phyloP scores from a whole-genome alignment of 1,284 basidiomycete species.

The Ganoderma sinense region DNA sequence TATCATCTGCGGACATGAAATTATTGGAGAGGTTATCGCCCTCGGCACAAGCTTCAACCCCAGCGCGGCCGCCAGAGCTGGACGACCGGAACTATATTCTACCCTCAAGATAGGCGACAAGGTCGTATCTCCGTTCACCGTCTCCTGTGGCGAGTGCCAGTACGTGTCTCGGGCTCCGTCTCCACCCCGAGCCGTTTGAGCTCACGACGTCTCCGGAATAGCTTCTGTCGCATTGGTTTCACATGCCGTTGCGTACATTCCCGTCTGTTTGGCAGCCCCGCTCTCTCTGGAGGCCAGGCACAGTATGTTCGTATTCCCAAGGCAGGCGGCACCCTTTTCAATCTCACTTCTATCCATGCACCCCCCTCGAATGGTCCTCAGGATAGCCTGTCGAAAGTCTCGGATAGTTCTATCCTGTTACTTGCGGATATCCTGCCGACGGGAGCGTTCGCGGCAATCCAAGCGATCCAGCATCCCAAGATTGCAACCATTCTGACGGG shows the following conservation, averaged over 20 bases:
- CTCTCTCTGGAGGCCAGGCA: conserved; percentile 85
- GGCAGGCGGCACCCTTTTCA: conserved; percentile 83
- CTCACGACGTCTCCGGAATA: conserved; percentile 40
- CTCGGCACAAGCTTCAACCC: conserved; percentile 70
- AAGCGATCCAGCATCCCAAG: conserved; percentile 78
- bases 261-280: conserved; percentile 75
- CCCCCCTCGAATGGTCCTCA: conserved; percentile 36
- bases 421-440: conserved; percentile 82
- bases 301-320: conserved; percentile 86
- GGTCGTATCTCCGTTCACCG: conserved; percentile 89
- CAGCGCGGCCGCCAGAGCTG: conserved; percentile 38
- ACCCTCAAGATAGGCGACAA: conserved; percentile 81
- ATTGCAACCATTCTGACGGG: conserved; percentile 62
- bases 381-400: conserved; percentile 20
- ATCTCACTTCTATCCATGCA: conserved; percentile 56
- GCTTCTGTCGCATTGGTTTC: conserved; percentile 79
- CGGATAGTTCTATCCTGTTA: conserved; percentile 28
- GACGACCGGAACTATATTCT: conserved; percentile 68
- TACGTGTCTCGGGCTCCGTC: conserved; percentile 45
- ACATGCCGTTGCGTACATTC: conserved; percentile 80
- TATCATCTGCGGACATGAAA: conserved; percentile 82
- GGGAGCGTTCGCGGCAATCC: conserved; percentile 77
- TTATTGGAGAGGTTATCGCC: conserved; percentile 80
- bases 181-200: background rate
- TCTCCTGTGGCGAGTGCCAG: conserved; percentile 85